Evolutionary conservation across 1,284 basidiomycete genomes (phyloP).

Genomic region (Singerocomus inundabilis): DNA sequence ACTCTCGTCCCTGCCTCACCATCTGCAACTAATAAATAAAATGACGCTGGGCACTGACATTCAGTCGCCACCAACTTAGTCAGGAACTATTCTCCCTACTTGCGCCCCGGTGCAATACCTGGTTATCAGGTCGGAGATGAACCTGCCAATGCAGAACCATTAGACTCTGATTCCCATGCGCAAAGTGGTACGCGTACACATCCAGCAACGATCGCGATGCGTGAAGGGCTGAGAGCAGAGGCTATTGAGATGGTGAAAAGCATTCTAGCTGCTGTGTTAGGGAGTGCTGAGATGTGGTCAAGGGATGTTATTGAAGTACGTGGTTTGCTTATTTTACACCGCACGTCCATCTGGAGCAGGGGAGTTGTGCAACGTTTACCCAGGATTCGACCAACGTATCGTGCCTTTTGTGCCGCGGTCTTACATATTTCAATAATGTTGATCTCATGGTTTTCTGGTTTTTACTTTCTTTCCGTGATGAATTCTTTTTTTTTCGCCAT

Average conservation of each 20-base stretch:
- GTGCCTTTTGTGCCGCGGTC: neutral
- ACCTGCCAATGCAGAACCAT: slow-evolving; percentile 1
- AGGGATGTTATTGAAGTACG: slow-evolving; percentile 31
- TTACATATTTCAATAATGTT: neutral
- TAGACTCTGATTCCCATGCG: neutral
- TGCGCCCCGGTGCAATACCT: slow-evolving; percentile 49
- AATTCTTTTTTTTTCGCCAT: neutral
- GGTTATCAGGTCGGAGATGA: slow-evolving; percentile 9
- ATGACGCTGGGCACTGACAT: slow-evolving; percentile 48
- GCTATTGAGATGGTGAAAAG: slow-evolving; percentile 67
- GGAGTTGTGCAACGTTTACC: neutral
- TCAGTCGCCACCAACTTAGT: slow-evolving; percentile 86
- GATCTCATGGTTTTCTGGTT: neutral
- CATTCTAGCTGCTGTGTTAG: slow-evolving; percentile 45
- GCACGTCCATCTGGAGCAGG: neutral
- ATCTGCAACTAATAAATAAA: slow-evolving; percentile 22
- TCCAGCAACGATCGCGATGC: slow-evolving; percentile 64
- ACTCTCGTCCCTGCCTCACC: slow-evolving; percentile 27
- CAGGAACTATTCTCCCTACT: slow-evolving; percentile 84
- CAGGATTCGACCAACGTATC: neutral
- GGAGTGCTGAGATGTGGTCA: slow-evolving; percentile 36
- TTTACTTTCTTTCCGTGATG: neutral
- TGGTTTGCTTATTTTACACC: slow-evolving; percentile 5
- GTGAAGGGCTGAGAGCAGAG: slow-evolving; percentile 53
- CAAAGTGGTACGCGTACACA: slow-evolving; percentile 56